Evolutionary conservation across 2,329 filamentous ascomycete genomes (phyloP).

Genomic region (Albophoma yamanashiensis): DNA sequence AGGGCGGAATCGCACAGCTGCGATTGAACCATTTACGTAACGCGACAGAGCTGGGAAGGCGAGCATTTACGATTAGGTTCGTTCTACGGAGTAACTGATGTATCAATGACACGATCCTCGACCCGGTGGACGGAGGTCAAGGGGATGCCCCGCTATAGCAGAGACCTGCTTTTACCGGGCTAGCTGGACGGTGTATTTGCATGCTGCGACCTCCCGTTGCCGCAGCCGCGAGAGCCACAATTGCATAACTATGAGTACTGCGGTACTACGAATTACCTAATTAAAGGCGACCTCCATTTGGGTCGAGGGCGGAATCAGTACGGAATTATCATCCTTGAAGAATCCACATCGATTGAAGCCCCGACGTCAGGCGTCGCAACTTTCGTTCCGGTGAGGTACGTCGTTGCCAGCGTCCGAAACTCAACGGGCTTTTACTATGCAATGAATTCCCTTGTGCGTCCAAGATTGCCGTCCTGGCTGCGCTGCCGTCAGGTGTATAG

Average conservation of each 20-base stretch:
- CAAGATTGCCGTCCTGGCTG: constrained; percentile 10
- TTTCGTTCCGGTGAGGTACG: background rate
- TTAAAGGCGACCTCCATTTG: background rate
- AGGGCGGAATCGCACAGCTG: background rate
- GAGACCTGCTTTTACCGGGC: background rate
- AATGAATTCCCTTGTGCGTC: constrained; percentile 17
- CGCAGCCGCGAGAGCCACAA: background rate
- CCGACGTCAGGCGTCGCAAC: background rate
- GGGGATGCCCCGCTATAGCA: background rate
- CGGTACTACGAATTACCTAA: too few relatives aligned
- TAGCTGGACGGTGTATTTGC: background rate
- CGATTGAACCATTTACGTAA: background rate
- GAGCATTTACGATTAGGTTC: background rate
- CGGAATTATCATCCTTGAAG: background rate
- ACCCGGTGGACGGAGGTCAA: background rate
- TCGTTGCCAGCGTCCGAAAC: background rate
- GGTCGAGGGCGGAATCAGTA: background rate
- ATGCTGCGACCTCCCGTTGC: background rate
- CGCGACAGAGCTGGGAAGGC: background rate
- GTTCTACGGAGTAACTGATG: background rate
- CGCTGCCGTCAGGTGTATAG: constrained; percentile 7
- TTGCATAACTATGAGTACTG: background rate
- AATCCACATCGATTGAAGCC: background rate
- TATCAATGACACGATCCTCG: background rate
- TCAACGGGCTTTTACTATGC: constrained; percentile 8